Evolutionary conservation across 495 filamentous ascomycete genomes (phyloP).

Genomic region (Penicillium lagena): DNA sequence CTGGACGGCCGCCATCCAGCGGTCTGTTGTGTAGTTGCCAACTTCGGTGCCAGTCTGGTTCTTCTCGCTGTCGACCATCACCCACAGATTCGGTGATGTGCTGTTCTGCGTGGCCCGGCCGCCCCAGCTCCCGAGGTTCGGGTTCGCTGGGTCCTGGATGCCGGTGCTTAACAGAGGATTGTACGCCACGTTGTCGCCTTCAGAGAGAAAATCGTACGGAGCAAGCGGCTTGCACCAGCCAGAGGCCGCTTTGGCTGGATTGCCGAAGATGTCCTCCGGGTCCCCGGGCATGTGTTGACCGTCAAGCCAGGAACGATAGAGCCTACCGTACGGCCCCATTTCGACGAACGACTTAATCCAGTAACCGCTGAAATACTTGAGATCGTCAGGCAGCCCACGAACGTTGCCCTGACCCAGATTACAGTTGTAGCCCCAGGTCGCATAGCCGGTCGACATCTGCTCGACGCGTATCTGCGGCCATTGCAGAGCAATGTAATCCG

Average conservation of each 20-base stretch:
- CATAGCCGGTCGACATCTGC: constrained; percentile 14
- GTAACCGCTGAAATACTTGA: constrained; percentile 27
- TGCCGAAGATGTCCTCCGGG: constrained; percentile 8
- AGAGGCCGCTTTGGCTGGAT: background rate
- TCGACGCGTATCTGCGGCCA: constrained; percentile 27
- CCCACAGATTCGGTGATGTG: constrained; percentile 36
- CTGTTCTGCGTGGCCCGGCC: constrained; percentile 24
- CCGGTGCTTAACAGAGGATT: constrained; percentile 35
- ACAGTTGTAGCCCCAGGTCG: constrained; percentile 24
- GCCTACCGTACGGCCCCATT: constrained; percentile 27
- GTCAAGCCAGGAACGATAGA: constrained; percentile 23
- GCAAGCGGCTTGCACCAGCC: background rate
- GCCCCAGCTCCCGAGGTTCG: constrained; percentile 35
- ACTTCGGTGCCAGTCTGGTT: background rate
- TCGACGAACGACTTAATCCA: constrained; percentile 35
- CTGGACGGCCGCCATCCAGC: constrained; percentile 36
- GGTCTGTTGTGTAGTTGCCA: constrained; percentile 3
- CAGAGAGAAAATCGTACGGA: constrained; percentile 21
- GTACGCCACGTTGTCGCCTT: constrained; percentile 37
- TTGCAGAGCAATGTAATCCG: constrained; percentile 31
- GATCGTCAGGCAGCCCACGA: constrained; percentile 28
- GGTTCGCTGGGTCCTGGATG: constrained; percentile 26
- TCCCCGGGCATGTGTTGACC: constrained; percentile 17
- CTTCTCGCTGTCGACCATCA: constrained; percentile 1
- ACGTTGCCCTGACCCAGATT: constrained; percentile 2